Evolutionary conservation across 352 stramenopile genomes (phyloP).

Genomic region (Pythium monospermum): DNA sequence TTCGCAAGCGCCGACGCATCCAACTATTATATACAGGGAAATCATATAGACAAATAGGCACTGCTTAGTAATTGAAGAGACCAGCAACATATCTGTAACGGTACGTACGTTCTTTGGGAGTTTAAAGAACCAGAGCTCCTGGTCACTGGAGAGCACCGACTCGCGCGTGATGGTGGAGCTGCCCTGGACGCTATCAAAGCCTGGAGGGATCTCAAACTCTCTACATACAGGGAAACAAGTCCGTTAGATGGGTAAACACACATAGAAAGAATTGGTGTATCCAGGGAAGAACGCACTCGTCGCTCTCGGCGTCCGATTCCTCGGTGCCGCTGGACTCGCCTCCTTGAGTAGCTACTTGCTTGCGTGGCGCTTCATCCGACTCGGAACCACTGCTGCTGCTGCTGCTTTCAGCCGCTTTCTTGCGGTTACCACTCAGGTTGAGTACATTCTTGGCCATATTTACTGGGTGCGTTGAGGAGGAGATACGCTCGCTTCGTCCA

Average conservation of each 20-base stretch:
- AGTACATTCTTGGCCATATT: constrained; percentile 58
- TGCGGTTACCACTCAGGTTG: constrained; percentile 46
- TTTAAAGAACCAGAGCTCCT: constrained; percentile 87
- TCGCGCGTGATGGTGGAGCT: constrained; percentile 56
- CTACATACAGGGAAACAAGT: constrained; percentile 24
- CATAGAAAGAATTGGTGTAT: too few species aligned
- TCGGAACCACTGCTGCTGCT: constrained; percentile 10
- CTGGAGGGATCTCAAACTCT: constrained; percentile 75
- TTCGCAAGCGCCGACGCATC: constrained; percentile 66
- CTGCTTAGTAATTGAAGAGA: too few species aligned
- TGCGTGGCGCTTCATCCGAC: constrained; percentile 9
- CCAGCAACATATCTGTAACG: not conserved
- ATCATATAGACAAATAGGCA: constrained; percentile 9
- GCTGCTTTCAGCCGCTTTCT: too few species aligned
- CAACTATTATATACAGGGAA: constrained; percentile 26
- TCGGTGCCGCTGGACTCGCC: constrained; percentile 8
- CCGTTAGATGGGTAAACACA: not conserved
- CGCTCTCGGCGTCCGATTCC: constrained; percentile 12
- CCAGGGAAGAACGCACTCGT: constrained; percentile 12
- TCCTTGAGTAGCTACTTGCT: not conserved
- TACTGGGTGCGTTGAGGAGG: not conserved
- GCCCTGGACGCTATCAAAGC: constrained; percentile 61
- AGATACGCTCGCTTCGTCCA: not conserved
- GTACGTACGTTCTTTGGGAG: constrained; percentile 70
- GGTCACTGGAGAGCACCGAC: constrained; percentile 54